Evolutionary conservation across 129 eudicot species (phyloP), one percentile per base, ranked within the genome.

Genomic region (Ambrosia trifida): DNA sequence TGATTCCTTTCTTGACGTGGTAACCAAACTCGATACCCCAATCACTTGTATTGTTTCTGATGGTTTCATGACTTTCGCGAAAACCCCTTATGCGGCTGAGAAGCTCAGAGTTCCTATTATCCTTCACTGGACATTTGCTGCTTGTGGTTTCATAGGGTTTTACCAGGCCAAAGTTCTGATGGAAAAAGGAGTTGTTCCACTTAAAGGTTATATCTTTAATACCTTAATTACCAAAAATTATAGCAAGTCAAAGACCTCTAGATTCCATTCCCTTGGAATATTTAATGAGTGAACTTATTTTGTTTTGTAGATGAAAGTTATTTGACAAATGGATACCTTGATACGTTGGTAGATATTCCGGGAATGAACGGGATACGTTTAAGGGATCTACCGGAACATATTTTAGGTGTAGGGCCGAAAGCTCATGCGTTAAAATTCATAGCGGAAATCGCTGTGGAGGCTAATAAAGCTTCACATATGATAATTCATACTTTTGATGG

Each of bases 401-500:
- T 84, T 56, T 71, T 83, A 49, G 81, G 85, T 1, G 72, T 84
- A 45, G 69, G 78, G 53, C 80, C 79, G 2, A 52, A 80, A 12
- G 85, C 76, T 41, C 1, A 44, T 4, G 68, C 60, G 70, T 49
- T 88, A 3, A 64, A 80, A 36, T 81, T 68, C 77, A n/a, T 76
- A 24, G 5, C 62, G 12, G 31, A 54, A 64, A 72, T 50, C 41
- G 31, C 65, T 5, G 64, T 56, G 3, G 66, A 30, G 0, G 66
- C 79, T 28, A 28, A 68, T 13, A 83, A 78, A 62, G 80, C 60
- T 49, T 40, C 72, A 20, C 84, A 83, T 24, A 11, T 85, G 19
- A 77, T 87, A 13, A 35, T 87, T 71, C 88, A 87, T 79, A 80
- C 91, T 0, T 87, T 84, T 38, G 83, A 87, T 13, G 81, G 72